phyloP scores from a whole-genome alignment of 495 filamentous ascomycete genomes.

The Hypoxylon cercidicola region DNA sequence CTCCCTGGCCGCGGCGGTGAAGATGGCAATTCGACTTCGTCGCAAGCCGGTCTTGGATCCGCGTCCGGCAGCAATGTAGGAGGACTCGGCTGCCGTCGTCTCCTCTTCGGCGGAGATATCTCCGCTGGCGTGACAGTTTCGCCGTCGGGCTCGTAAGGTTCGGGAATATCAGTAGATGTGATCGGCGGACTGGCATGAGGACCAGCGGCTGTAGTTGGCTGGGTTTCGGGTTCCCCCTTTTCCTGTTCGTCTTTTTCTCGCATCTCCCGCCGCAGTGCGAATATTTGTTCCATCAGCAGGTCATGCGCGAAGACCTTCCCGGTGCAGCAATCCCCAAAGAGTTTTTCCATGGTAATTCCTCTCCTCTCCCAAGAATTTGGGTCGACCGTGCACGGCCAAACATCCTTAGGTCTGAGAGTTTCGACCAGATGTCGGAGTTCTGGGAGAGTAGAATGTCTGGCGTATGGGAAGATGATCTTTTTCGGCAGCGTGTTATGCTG shows the following conservation, averaged over 20 bases:
- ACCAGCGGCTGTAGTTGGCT: background rate
- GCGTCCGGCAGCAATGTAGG: background rate
- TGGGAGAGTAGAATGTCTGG: slow-evolving; percentile 85
- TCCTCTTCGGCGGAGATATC: background rate
- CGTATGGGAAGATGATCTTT: slow-evolving; percentile 78
- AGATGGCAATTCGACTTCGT: background rate
- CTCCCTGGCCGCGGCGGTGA: too few species aligned
- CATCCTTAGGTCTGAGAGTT: slow-evolving; percentile 76
- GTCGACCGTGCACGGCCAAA: slow-evolving; percentile 87
- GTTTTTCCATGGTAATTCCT: slow-evolving; percentile 66
- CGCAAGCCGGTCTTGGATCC: background rate
- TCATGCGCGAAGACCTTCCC: slow-evolving; percentile 73
- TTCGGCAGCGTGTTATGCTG: slow-evolving; percentile 47
- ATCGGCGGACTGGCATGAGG: background rate
- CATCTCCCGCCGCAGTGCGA: background rate
- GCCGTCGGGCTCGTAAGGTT: background rate
- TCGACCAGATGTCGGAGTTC: slow-evolving; percentile 79
- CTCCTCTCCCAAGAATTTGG: slow-evolving; percentile 66
- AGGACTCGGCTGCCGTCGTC: too few species aligned
- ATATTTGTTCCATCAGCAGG: slow-evolving; percentile 59
- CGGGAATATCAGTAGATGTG: background rate
- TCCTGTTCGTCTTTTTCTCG: background rate
- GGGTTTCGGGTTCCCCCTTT: background rate
- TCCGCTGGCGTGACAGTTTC: background rate
- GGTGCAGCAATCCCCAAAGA: slow-evolving; percentile 80